Base-by-base conservation (phyloP, 345 rosid species). In the Eucalyptus curtisii region DNA sequence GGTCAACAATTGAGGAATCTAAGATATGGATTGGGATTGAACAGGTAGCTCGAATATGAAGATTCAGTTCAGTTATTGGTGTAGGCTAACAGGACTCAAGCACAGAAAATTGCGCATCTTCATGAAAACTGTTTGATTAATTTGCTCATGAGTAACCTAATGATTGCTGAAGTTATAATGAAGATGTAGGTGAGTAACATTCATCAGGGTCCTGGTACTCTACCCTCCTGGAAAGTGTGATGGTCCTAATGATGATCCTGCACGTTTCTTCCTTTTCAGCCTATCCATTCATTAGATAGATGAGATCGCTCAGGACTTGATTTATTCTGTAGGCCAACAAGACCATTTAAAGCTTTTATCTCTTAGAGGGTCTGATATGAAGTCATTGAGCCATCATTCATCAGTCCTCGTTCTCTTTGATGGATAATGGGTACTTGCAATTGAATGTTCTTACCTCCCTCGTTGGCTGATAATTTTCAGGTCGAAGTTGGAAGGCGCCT, bases 401-500 rank as follows among this genome's bases (percentile, higher is more conserved):
- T 33, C 8, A n/a, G 33, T 76, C 84, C 30, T 76, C 5, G 7
- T 40, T 37, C 82, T 71, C 45, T 76, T 14, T 37, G 82, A 76
- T 40, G 45, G 45, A 76, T 20, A 37, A 76, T 76, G 47, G 2
- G 1, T 59, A 40, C 64, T 89, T 50, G 20, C 80, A 22, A 47
- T 16, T 7, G 17, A 30, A 25, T 71, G 88, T 88, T 87, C 66
- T 68, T 53, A 59, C 88, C 5, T 11, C 47, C 82, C 84, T 89
- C 22, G 25, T 48, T 87, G 88, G 31, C 66, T 22, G 87, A 19
- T 71, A 85, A 48, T 85, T 80, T 50, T 89, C 90, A 98, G 99
- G 99, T 93, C 95, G 97, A 90, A 94, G 99, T 88, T 98, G 99
- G 99, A 98, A 98, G 92, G 99, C 99, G 88, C 90, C 95, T 81